Base-by-base conservation (phyloP, 2,329 filamentous ascomycete genomes). In the Colletotrichum sp. region DNA sequence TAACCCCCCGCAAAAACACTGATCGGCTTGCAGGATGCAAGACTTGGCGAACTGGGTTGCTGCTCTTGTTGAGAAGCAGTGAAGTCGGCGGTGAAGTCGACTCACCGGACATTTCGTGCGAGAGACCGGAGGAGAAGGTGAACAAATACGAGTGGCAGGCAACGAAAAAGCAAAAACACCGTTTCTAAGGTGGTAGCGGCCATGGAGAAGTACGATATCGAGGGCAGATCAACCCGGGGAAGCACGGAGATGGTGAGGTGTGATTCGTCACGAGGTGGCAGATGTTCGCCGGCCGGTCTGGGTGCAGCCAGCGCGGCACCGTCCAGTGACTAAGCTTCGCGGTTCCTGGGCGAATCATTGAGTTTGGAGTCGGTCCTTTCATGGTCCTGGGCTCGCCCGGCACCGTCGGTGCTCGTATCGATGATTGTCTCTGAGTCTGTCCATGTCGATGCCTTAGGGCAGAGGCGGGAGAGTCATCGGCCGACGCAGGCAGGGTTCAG, bases 31-130 rank as follows among this genome's bases (percentile, higher is more conserved):
- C 69, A 49, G 39, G 26, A 72, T 16, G 30, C 18, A 32, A 52
- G 13, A 39, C 30, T 30, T 30, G 52, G 24, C 34, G 26, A 39
- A 30, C 24, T 30, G 32, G 30, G 39, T 52, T 57, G 32, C 63
- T 39, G n/a, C 10, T 62, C 55, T 57, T 36, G 32, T 57, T 68
- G 55, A 28, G 39, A 57, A 34, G n/a, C 39, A 21, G 18, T 21
- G 36, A 26, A 44, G 64, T 49, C 57, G 44, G 73, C 73, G 73
- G 73, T 73, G 70, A 76, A 59, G 57, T 64, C 26, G 12, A 30
- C 24, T 44, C 26, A 55, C 55, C 39, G 63, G 63, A 30, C 32
- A 63, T 36, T 57, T 30, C 30, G 18, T 32, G 64, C 63, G 16
- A 39, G 28, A 28, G 15, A 16, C 49, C 73, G 28, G 63, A 69